A percentile compares a stretch with the other conserved stretches of the same genome.
These are phyloP conservation scores for Chlorella sp. DNA, from an alignment of 139 green algal species.

Conservation along the genomic window DNA sequence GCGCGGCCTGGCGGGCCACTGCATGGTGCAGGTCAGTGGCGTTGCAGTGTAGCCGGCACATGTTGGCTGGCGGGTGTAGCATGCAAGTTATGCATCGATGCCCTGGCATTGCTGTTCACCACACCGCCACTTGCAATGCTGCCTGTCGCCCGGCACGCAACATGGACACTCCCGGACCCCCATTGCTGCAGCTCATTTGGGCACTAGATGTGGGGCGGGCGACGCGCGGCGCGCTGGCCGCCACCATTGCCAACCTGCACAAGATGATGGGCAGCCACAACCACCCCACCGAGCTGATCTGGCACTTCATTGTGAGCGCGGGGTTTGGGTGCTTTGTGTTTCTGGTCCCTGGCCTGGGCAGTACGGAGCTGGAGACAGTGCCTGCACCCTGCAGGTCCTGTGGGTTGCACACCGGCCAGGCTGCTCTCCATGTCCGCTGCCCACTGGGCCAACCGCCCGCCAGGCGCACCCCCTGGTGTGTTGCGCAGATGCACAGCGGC, in stretches of 20 bases:
- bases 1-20: constrained; percentile 5
- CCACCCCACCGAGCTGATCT: not conserved
- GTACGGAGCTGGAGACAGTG: not conserved
- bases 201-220: not conserved
- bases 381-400: not conserved
- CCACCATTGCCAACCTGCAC: not conserved
- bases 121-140: not conserved
- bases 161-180: not conserved
- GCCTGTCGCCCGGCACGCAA: too few relatives aligned
- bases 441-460: not conserved
- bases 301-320: not conserved
- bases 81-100: not conserved
- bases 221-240: not conserved
- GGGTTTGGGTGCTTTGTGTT: not conserved
- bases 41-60: not conserved
- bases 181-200: not conserved
- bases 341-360: not conserved
- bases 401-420: not conserved
- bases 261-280: not conserved
- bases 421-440: not conserved
- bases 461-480: too few relatives aligned
- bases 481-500: not conserved
- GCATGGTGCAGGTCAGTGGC: constrained; percentile 10
- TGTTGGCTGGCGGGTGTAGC: not conserved
- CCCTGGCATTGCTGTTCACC: not conserved